A percentile compares a stretch with the other conserved stretches of the same genome.
Conservation (phyloP, 345 rosid genomes). For the Eucalyptus sp. region DNA sequence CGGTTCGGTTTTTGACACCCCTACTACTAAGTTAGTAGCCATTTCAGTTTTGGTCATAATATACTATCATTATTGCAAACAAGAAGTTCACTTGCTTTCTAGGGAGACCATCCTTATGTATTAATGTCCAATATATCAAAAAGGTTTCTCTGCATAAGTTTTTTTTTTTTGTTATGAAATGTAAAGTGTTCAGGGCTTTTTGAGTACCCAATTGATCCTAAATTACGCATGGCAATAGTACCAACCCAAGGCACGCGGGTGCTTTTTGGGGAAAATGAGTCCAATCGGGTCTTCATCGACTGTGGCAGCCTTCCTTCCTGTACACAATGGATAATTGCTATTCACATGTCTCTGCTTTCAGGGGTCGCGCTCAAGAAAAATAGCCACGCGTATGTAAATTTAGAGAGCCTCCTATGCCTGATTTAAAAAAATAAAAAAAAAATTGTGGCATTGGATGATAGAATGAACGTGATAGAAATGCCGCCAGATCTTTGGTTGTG, state of each 20-base stretch:
- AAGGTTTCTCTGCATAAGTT: not conserved
- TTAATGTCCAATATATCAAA: not conserved
- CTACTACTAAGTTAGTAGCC: not conserved
- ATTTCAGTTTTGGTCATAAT: not conserved
- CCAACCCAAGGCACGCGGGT: not conserved
- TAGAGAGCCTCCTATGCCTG: not conserved
- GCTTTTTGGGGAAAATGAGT: not conserved
- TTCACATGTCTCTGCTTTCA: not conserved
- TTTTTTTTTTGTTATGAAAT: not conserved
- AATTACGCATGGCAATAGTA: not conserved
- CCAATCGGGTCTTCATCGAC: not conserved
- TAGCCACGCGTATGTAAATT: not conserved
- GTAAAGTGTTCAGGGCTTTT: not conserved
- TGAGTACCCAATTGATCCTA: not conserved
- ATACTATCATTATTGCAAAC: not conserved
- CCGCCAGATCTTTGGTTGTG: not conserved
- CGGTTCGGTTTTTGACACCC: no score
- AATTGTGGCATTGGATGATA: not conserved
- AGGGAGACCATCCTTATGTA: not conserved
- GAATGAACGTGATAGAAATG: not conserved
- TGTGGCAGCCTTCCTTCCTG: not conserved
- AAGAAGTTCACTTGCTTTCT: not conserved
- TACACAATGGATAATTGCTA: not conserved
- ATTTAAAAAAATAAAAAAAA: not conserved
- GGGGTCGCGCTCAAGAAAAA: not conserved